Percentiles rank a stretch among this genome's conserved stretches.
These are phyloP conservation scores for Yamadazyma sp. DNA, from an alignment of 805 yeast genomes.

Conservation along the genomic window DNA sequence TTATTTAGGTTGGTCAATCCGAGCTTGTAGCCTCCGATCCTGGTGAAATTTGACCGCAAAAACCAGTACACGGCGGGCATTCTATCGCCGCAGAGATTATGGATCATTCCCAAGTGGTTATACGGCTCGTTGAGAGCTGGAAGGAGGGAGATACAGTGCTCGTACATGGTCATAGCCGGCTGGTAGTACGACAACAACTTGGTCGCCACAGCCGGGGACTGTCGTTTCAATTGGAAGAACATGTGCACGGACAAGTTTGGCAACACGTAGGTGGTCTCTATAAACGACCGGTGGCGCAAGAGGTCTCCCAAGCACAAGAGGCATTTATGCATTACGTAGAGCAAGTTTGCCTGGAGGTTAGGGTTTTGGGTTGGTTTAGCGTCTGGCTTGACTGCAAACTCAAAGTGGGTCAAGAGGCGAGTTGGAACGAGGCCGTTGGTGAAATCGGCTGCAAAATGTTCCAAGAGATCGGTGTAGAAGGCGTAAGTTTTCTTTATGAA, in stretches of 20 bases:
- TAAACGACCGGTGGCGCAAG: conserved; percentile 53
- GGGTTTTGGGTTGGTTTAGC: conserved; percentile 1
- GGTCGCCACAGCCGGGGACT: conserved; percentile 31
- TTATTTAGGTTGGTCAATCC: conserved; percentile 49
- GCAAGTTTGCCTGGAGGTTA: conserved; percentile 25
- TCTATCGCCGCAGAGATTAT: conserved; percentile 43
- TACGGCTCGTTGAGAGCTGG: conserved; percentile 72
- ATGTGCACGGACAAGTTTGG: conserved; percentile 29
- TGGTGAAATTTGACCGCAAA: conserved; percentile 55
- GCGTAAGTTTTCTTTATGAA: conserved; percentile 45
- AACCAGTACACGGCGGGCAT: conserved; percentile 52
- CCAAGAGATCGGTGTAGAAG: conserved; percentile 48
- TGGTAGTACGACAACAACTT: conserved; percentile 30
- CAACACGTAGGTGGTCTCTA: conserved; percentile 46
- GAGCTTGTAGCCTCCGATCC: conserved; percentile 45
- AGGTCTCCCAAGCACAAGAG: conserved; percentile 57
- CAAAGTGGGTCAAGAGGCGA: conserved; percentile 29
- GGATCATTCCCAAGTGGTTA: conserved; percentile 54
- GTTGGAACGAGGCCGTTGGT: conserved; percentile 36
- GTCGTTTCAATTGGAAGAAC: conserved; percentile 25
- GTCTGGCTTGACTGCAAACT: conserved; percentile 17
- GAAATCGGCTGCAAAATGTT: conserved; percentile 37
- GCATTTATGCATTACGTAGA: conserved; percentile 49
- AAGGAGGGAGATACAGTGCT: conserved; percentile 52
- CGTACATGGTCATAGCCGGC: conserved; percentile 38